Evolutionary conservation across 2,329 filamentous ascomycete genomes (phyloP).

Genomic region (Didymella segeticola): DNA sequence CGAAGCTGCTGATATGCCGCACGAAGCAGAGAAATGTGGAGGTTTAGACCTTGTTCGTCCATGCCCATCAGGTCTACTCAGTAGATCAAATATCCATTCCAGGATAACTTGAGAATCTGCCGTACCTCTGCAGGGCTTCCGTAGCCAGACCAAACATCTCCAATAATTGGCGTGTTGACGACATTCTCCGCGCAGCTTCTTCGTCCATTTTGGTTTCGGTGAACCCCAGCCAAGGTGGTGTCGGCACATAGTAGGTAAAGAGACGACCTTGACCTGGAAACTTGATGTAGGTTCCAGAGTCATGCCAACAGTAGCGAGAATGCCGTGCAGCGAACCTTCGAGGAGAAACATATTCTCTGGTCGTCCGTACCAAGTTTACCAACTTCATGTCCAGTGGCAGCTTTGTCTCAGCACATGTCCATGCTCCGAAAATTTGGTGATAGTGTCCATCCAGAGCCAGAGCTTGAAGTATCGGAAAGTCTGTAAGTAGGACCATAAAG

Average conservation of each 20-base stretch:
- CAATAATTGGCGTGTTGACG: background rate
- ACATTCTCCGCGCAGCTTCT: background rate
- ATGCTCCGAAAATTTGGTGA: background rate
- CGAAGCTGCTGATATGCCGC: too few species aligned
- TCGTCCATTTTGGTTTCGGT: background rate
- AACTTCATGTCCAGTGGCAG: background rate
- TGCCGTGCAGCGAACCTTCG: background rate
- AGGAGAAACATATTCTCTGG: background rate
- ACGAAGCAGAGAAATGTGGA: too few species aligned
- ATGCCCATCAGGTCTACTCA: too few species aligned
- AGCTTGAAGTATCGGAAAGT: background rate
- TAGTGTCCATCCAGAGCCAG: background rate
- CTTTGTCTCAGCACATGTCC: background rate
- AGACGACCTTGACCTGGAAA: background rate
- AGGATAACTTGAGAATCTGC: background rate
- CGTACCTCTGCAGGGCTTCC: background rate
- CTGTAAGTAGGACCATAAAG: background rate
- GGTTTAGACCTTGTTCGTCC: too few species aligned
- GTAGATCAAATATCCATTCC: too few species aligned
- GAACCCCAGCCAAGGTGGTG: background rate
- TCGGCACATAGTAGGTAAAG: background rate
- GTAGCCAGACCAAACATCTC: background rate
- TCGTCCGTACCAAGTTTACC: background rate
- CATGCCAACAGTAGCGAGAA: background rate
- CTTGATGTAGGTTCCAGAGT: background rate